A percentile compares a stretch with the other conserved stretches of the same genome.
Evolutionary conservation across 1,284 basidiomycete genomes (phyloP).

Genomic region (Puccinia coronata): DNA sequence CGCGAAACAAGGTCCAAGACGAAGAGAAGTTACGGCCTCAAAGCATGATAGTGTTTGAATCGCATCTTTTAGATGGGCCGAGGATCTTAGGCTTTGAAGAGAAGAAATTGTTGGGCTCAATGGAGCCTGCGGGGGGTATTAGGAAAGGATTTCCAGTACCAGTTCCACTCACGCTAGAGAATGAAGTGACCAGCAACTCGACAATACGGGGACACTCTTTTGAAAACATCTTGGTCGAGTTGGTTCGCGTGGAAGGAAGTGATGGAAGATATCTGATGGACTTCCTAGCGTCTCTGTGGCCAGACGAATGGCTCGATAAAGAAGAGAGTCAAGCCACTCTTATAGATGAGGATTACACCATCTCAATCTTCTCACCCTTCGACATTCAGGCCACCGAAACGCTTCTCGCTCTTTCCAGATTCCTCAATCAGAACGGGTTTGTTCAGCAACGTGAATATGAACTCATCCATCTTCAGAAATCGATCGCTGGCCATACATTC

Average conservation of each 20-base stretch:
- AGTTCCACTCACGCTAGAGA: background rate
- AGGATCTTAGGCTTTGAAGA: slow-evolving; percentile 10
- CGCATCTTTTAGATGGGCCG: background rate
- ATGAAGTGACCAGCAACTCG: too few relatives aligned
- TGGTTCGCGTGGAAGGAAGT: slow-evolving; percentile 1
- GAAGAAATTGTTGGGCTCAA: too few relatives aligned
- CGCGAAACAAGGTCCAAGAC: background rate
- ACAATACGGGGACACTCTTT: slow-evolving; percentile 6
- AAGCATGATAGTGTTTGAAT: slow-evolving; percentile 10
- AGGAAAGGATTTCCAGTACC: background rate
- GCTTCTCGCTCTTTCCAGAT: background rate
- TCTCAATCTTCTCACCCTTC: slow-evolving; percentile 24
- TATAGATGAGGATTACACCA: background rate
- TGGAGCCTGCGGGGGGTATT: too few relatives aligned
- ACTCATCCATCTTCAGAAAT: background rate
- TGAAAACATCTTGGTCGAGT: background rate
- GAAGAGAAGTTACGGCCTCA: background rate
- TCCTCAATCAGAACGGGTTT: background rate
- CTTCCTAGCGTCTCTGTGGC: slow-evolving; percentile 17
- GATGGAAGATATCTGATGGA: slow-evolving; percentile 14
- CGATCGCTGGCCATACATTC: background rate
- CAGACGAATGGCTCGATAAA: background rate
- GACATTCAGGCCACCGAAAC: background rate
- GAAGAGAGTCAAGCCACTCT: background rate
- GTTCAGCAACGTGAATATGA: slow-evolving; percentile 12